Conservation (phyloP, 2,329 filamentous ascomycete species). For the Alternaria ventricosa region DNA sequence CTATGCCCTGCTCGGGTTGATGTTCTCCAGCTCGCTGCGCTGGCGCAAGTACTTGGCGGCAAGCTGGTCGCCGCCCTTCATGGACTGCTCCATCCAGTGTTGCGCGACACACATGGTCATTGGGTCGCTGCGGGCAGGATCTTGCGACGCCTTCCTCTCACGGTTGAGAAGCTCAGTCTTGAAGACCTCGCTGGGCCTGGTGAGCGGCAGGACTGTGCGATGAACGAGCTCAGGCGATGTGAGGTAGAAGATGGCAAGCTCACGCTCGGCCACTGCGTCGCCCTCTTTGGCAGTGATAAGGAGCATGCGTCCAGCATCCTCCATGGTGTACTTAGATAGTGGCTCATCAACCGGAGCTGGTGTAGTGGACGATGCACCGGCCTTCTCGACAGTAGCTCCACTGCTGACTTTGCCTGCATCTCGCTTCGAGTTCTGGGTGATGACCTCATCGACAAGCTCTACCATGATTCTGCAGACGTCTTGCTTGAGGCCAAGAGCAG, state of each 20-base stretch:
- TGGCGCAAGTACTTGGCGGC: slow-evolving; percentile 84
- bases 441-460: slow-evolving; percentile 73
- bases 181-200: slow-evolving; percentile 86
- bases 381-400: slow-evolving; percentile 24
- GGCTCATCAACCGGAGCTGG: slow-evolving; percentile 36
- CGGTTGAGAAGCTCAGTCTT: slow-evolving; percentile 82
- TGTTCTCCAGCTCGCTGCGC: slow-evolving; percentile 66
- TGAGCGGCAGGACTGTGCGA: slow-evolving; percentile 81
- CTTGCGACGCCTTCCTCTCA: slow-evolving; percentile 61
- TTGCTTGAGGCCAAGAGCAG: slow-evolving; percentile 85
- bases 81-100: slow-evolving; percentile 95
- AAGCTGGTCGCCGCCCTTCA: slow-evolving; percentile 83
- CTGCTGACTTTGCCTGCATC: slow-evolving; percentile 40
- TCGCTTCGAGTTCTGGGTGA: slow-evolving; percentile 72
- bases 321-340: slow-evolving; percentile 70
- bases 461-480: slow-evolving; percentile 86
- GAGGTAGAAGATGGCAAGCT: slow-evolving; percentile 91
- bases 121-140: slow-evolving; percentile 74
- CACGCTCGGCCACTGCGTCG: slow-evolving; percentile 84
- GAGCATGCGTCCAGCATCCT: slow-evolving; percentile 87
- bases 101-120: slow-evolving; percentile 91
- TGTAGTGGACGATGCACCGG: slow-evolving; percentile 13
- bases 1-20: slow-evolving; percentile 52
- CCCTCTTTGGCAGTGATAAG: slow-evolving; percentile 94
- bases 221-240: slow-evolving; percentile 86